Conservation (phyloP, 2,329 filamentous ascomycete genomes). For the Fusarium metavorans region DNA sequence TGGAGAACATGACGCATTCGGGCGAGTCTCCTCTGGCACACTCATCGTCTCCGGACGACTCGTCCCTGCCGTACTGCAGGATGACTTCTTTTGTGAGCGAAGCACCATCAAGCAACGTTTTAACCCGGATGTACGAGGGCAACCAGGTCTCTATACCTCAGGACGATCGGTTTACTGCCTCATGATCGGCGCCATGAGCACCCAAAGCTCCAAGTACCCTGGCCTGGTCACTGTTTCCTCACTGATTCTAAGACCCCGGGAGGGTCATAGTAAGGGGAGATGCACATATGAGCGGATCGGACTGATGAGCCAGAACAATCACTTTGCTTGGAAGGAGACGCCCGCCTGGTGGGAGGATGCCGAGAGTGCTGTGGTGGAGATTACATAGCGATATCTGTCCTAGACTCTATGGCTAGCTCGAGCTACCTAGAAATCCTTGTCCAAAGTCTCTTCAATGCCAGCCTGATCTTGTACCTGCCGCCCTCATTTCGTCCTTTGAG, state of each 20-base stretch:
- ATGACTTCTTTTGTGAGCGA: background rate
- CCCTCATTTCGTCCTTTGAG: background rate
- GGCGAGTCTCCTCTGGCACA: background rate
- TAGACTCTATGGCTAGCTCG: no score
- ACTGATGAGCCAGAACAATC: background rate
- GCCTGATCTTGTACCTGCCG: background rate
- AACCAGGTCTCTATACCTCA: background rate
- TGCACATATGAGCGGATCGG: background rate
- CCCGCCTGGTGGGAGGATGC: background rate
- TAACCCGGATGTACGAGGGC: background rate
- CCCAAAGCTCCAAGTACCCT: background rate
- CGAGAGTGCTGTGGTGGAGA: background rate
- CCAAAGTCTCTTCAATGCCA: background rate
- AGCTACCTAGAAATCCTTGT: background rate
- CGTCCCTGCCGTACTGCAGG: background rate
- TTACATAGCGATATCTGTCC: background rate
- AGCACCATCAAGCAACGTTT: background rate
- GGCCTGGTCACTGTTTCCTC: background rate
- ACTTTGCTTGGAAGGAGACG: background rate
- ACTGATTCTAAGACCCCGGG: background rate
- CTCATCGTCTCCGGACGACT: background rate
- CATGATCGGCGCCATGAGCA: background rate
- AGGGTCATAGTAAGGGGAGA: background rate
- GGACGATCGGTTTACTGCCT: background rate
- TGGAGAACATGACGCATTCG: background rate